Evolutionary conservation across 148 eudicot species (phyloP).

Genomic region (Chenopodium album): DNA sequence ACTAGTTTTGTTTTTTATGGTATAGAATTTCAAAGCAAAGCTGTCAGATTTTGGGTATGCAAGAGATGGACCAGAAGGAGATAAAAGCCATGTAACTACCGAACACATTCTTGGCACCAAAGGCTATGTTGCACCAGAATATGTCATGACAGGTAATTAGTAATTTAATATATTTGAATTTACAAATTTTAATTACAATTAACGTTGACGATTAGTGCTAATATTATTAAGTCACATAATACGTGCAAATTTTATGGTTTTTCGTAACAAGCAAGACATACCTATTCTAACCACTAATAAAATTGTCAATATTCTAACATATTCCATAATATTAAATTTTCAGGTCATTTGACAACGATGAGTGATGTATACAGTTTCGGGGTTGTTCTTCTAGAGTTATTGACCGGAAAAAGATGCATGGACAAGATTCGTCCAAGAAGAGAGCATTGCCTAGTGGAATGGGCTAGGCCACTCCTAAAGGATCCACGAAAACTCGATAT

Average conservation of each 20-base stretch:
- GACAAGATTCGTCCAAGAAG: constrained; percentile 46
- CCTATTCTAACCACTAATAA: neutral
- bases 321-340: neutral
- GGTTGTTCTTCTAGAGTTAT: constrained; percentile 54
- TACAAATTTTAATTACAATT: neutral
- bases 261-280: neutral
- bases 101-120: constrained; percentile 61
- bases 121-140: constrained; percentile 65
- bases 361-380: constrained; percentile 76
- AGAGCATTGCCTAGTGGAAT: constrained; percentile 53
- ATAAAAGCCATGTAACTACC: constrained; percentile 57
- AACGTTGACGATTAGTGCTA: constrained; percentile 1
- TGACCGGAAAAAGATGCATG: constrained; percentile 54
- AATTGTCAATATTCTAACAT: constrained; percentile 12
- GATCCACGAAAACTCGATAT: constrained; percentile 42
- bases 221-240: neutral
- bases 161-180: neutral
- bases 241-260: neutral
- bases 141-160: constrained; percentile 60
- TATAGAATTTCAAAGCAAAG: constrained; percentile 60
- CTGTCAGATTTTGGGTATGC: constrained; percentile 76
- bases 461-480: constrained; percentile 60
- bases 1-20: neutral
- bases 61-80: constrained; percentile 68
- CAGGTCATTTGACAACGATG: constrained; percentile 60